Conservation (phyloP, 2,329 filamentous ascomycete species). For the Calonectria hongkongensis region DNA sequence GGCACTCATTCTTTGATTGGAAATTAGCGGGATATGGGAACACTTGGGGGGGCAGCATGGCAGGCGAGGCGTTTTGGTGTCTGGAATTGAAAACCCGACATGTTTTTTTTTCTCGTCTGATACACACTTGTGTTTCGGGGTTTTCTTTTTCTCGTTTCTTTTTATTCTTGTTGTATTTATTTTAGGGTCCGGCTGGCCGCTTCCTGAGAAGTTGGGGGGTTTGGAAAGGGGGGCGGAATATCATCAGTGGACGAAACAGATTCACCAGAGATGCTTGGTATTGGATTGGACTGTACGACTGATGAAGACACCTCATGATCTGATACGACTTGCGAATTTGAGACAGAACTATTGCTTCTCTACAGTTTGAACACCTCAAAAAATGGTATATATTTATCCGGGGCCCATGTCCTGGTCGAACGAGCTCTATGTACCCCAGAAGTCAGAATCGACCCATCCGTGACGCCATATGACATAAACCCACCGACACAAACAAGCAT, state of each 20-base stretch:
- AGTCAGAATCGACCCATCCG: constrained; percentile 53
- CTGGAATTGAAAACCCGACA: constrained; percentile 31
- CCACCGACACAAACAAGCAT: constrained; percentile 23
- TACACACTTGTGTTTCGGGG: constrained; percentile 35
- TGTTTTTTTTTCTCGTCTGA: constrained; percentile 23
- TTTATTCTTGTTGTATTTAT: constrained; percentile 23
- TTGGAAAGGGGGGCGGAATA: constrained; percentile 29
- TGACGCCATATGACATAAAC: constrained; percentile 52
- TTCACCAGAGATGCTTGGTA: constrained; percentile 33
- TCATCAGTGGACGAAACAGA: constrained; percentile 42
- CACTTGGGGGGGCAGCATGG: constrained; percentile 35
- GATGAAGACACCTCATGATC: constrained; percentile 49
- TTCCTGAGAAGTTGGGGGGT: constrained; percentile 34
- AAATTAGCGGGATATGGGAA: constrained; percentile 34
- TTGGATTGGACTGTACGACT: constrained; percentile 45
- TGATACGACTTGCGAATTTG: constrained; percentile 50
- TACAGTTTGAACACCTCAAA: constrained; percentile 39
- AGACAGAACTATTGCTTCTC: constrained; percentile 41
- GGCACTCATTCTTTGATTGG: constrained; percentile 22
- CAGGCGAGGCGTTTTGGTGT: constrained; percentile 45
- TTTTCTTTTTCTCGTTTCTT: constrained; percentile 37
- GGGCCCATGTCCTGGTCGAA: constrained; percentile 42
- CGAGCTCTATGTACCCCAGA: constrained; percentile 47
- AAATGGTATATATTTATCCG: constrained; percentile 42
- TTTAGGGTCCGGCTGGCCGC: not conserved